Evolutionary conservation across 2,329 filamentous ascomycete species (phyloP), one percentile per base, ranked within the genome.

Genomic region (Nannizziopsis arthrosporioides): DNA sequence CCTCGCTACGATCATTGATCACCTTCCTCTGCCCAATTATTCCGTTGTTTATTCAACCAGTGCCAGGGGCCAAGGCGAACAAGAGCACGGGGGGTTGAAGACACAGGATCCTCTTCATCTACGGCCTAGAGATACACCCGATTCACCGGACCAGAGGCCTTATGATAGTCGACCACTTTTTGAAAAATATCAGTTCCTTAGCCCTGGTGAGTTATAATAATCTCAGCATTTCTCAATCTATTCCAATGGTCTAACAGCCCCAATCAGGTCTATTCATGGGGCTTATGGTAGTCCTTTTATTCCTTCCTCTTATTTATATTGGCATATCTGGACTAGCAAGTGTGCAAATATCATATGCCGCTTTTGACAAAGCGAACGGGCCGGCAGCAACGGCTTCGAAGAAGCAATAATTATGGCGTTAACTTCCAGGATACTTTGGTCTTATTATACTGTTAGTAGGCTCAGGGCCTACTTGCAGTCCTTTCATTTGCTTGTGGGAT

Each of bases 321-420:
- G 92, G 84, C 11, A 69, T 96, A 48, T 78, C 68, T 51, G 88
- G 85, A 11, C 73, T 96, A 10, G 72, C 77, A 5, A 90, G 86
- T 56, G 74, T 98, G 14, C 76, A 95, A 64, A 86, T 96, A 27
- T 85, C 86, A 1, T 96, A 96, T 65, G 87, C 85, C 54, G 88
- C 92, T 1, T 98, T 96, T 63, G 90, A 93, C 63, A 95, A 94
- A 73, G 90, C 95, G 58, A 94, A 87, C 74, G 86, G 88, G 0
- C 85, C 87, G n/a, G 74, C 80, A 34, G 84, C 84, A 30, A 83
- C 84, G 27, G 85, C 93, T 68, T 94, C 89, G 78, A 94, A 80
- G 63, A 67, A 87, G 72, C 75, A 82, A 67, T 47, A 49, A 39
- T 47, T 45, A 43, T 45, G 32, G 44, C 3, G 35, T n/a, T n/a